A percentile compares a stretch with the other conserved stretches of the same genome.
These are phyloP conservation scores for Pythium periplocum DNA, from an alignment of 352 stramenopile genomes.

Conservation along the genomic window DNA sequence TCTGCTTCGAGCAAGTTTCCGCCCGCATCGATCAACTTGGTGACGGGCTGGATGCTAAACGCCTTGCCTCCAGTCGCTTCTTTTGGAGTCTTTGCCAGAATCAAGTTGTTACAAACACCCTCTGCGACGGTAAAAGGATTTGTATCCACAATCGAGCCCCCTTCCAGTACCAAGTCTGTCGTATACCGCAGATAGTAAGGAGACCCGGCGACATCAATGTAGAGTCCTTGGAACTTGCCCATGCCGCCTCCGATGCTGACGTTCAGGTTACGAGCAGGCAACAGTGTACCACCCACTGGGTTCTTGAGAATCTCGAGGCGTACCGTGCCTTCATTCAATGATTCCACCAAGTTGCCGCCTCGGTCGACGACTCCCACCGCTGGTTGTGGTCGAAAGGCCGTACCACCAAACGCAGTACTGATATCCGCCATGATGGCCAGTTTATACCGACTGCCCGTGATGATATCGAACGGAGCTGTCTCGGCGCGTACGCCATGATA, in stretches of 20 bases:
- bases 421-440: constrained; percentile 67
- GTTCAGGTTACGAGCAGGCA: constrained; percentile 40
- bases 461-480: constrained; percentile 64
- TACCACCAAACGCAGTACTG: constrained; percentile 75
- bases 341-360: constrained; percentile 59
- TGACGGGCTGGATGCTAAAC: constrained; percentile 68
- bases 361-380: constrained; percentile 71
- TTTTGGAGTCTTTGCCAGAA: constrained; percentile 34
- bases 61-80: constrained; percentile 58
- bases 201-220: constrained; percentile 73
- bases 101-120: constrained; percentile 42
- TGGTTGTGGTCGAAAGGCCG: constrained; percentile 70
- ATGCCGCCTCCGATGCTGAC: constrained; percentile 48
- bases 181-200: constrained; percentile 74
- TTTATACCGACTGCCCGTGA: constrained; percentile 49
- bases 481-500: constrained; percentile 67
- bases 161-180: constrained; percentile 44
- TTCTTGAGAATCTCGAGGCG: constrained; percentile 70
- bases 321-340: constrained; percentile 40
- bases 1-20: constrained; percentile 63
- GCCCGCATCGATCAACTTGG: constrained; percentile 72
- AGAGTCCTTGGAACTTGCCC: constrained; percentile 53
- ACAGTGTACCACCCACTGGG: constrained; percentile 39
- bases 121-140: constrained; percentile 74
- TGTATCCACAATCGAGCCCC: constrained; percentile 51